Base-by-base conservation (phyloP, 108 stramenopile species). In the Nitzschia sp. region DNA sequence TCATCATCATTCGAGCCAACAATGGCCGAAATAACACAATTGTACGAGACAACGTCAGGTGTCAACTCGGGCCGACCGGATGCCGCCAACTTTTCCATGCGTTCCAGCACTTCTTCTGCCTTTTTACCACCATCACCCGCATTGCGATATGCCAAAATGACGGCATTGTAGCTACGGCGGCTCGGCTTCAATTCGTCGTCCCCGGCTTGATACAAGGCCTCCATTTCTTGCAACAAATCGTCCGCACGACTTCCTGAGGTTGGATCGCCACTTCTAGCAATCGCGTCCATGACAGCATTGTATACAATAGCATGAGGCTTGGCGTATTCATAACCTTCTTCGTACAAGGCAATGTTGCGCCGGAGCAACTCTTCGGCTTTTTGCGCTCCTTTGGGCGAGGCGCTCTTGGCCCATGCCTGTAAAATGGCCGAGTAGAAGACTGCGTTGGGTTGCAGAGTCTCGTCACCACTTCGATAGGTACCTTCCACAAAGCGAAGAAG, bases 21-120 rank as follows among this genome's bases (percentile, higher is more conserved):
- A 51, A 51, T 51, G 49, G 49, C 49, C 19, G 49, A 51, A 21
- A 51, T 51, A 19, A 19, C 49, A 19, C 49, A 51, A 19, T 74
- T 62, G 46, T 75, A 80, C 30, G 34, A 71, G 17, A 80, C 70
- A 24, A 80, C 51, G 28, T 80, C 79, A 13, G 79, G 79, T 6
- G 48, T 38, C 15, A 66, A 6, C 45, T 51, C 62, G 1, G 21
- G 35, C 25, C 23, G 21, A 19, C 65, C 58, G 59, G 47, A 36
- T 66, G 58, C 49, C 4, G 49, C 49, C n/a, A 51, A 19, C 17
- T 51, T 19, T 2, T 72, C 33, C 73, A 74, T 66, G 26, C 30
- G 64, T 33, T 0, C n/a, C 58, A 54, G 57, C 19, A 74, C 26
- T 21, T 66, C 45, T 49, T 66, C 45, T 0, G 73, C 73, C 3